Percentiles rank a stretch among this genome's conserved stretches.
Evolutionary conservation across 140 eudicot species (phyloP).

Genomic region (Oenanthe javanica): DNA sequence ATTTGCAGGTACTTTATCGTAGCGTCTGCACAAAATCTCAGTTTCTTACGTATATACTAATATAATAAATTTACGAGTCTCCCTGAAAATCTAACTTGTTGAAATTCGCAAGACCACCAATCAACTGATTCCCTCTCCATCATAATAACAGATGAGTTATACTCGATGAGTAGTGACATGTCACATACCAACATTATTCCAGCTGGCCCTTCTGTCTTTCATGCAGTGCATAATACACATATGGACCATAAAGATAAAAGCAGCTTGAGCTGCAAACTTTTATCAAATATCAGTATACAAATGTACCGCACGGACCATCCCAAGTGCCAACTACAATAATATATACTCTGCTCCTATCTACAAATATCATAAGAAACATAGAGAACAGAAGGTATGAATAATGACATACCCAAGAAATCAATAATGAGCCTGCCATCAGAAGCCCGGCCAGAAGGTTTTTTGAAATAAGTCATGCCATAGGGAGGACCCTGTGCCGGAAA

Average conservation of each 20-base stretch:
- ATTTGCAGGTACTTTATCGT: neutral
- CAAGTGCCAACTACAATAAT: neutral
- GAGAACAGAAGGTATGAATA: neutral
- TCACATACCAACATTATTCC: neutral
- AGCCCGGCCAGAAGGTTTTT: constrained; percentile 65
- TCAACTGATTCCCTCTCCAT: neutral
- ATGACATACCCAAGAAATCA: constrained; percentile 59
- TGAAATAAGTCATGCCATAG: constrained; percentile 78
- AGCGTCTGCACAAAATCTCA: neutral
- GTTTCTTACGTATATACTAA: neutral
- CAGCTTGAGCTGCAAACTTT: neutral
- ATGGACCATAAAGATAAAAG: neutral
- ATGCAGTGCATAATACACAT: neutral
- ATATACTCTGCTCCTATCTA: too few species aligned
- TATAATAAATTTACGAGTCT: neutral
- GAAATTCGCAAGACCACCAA: neutral
- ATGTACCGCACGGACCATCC: neutral
- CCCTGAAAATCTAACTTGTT: neutral
- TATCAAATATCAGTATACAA: neutral
- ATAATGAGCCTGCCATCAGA: constrained; percentile 64
- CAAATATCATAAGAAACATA: neutral
- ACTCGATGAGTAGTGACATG: neutral
- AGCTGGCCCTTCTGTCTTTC: neutral
- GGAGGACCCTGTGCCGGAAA: constrained; percentile 70
- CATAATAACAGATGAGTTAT: neutral